These are phyloP conservation scores for Drechmeria coniospora DNA, from an alignment of 2,329 filamentous ascomycete species.

Conservation along the genomic window DNA sequence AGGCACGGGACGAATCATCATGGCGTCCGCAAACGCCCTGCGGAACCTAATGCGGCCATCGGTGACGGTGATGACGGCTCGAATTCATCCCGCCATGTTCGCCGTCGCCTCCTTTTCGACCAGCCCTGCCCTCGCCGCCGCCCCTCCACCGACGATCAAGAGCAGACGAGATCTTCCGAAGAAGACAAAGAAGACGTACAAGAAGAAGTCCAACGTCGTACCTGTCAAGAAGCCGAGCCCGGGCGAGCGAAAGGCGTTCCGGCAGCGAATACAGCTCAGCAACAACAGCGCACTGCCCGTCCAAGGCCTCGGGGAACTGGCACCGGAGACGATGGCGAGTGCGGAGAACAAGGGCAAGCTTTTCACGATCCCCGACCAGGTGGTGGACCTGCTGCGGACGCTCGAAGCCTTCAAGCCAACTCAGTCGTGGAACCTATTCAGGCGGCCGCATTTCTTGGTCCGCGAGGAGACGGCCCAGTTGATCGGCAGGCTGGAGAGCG, in stretches of 20 bases:
- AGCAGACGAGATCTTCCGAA: slow-evolving; percentile 20
- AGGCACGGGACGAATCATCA: slow-evolving; percentile 8
- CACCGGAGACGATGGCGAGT: slow-evolving; percentile 35
- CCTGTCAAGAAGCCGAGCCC: slow-evolving; percentile 42
- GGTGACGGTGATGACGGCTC: slow-evolving; percentile 16
- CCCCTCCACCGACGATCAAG: slow-evolving; percentile 12
- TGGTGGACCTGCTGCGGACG: slow-evolving; percentile 69
- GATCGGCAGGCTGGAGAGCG: slow-evolving; percentile 43
- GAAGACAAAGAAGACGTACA: slow-evolving; percentile 34
- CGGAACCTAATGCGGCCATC: slow-evolving; percentile 25
- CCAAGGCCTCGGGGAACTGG: slow-evolving; percentile 47
- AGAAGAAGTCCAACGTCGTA: slow-evolving; percentile 29
- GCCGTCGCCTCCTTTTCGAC: slow-evolving; percentile 27
- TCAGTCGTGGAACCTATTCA: slow-evolving; percentile 79
- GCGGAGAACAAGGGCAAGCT: slow-evolving; percentile 47
- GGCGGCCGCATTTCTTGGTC: slow-evolving; percentile 63
- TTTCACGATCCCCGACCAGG: slow-evolving; percentile 47
- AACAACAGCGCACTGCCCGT: slow-evolving; percentile 87
- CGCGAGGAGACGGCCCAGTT: slow-evolving; percentile 64
- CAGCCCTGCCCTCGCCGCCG: slow-evolving; percentile 12
- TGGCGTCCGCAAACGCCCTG: slow-evolving; percentile 25
- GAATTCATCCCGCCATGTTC: slow-evolving; percentile 16
- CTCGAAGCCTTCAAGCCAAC: slow-evolving; percentile 81
- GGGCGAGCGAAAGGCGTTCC: slow-evolving; percentile 74
- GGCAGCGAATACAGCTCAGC: slow-evolving; percentile 80